Base-by-base conservation (phyloP, 75 land plant species). In the Picea glauca region DNA sequence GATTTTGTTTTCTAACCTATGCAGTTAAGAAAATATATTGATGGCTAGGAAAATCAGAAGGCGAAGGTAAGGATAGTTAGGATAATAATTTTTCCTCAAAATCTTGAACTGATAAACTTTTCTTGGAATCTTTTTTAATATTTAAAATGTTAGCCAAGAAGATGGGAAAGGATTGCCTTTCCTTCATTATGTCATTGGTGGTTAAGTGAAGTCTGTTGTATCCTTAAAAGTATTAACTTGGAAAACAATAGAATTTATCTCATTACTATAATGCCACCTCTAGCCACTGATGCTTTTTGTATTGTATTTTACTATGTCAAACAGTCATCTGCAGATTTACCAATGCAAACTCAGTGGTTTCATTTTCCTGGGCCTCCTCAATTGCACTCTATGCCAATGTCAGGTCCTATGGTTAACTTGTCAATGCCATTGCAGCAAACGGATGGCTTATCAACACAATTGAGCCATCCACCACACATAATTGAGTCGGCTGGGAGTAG, bases 311-410 rank as follows among this genome's bases (percentile, higher is more conserved):
- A 9, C 30, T 2, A 30, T 58, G 61, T 5, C 17, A 35, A 62
- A 18, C 88, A 90, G 90, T 31, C 92, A 26, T 72, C 90, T 2
- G 63, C 85, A 3, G 95, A 90, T 43, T 65, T 84, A 35, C 78
- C 93, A 43, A 75, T 81, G 50, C 92, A 86, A 87, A 85, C 92
- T 68, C 88, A 81, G 6, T 95, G 98, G 98, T 79, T 88, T 2
- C 88, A 86, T 78, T 72, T 84, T 31, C 84, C 94, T 65, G 87
- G 85, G 33, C 63, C 88, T 1, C 84, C 87, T 62, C 40, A 43
- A 43, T 30, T 77, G 58, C 84, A 82, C 15, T 63, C 62, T 64
- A 78, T 84, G 60, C 82, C 83, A 56, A 84, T 87, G 58, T 82
- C 95, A 31, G 80, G 88, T 20, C 87, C 89, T 14, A 50, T 57